phyloP scores from a whole-genome alignment of 257 asterid genomes.

The Nyctanthes arbortristis region DNA sequence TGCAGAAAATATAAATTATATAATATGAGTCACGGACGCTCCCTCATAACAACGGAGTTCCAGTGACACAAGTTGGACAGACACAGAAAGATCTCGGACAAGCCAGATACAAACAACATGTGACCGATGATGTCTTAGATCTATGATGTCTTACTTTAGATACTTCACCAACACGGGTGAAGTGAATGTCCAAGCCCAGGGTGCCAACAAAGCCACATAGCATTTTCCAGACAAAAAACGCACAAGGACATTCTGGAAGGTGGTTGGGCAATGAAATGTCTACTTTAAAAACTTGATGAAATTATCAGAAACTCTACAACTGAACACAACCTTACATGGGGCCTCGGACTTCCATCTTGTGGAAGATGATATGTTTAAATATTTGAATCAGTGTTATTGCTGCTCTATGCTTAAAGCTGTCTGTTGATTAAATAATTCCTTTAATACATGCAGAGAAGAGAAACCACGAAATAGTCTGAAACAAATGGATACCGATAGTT shows the following conservation, averaged over 20 bases:
- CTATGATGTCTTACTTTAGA: neutral
- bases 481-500: neutral
- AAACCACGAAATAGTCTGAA: neutral
- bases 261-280: neutral
- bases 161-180: neutral
- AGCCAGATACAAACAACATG: neutral
- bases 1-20: neutral
- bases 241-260: neutral
- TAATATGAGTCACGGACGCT: neutral
- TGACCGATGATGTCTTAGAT: neutral
- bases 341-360: neutral
- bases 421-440: neutral
- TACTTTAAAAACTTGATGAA: neutral
- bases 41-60: neutral
- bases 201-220: neutral
- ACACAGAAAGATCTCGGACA: neutral
- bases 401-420: neutral
- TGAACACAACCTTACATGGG: neutral
- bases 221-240: neutral
- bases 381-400: too few species aligned
- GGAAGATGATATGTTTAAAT: too few species aligned
- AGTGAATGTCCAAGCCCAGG: neutral
- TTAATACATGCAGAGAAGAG: neutral
- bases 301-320: neutral
- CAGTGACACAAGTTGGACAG: neutral